Percentiles rank a stretch among this genome's conserved stretches.
These are phyloP conservation scores for Tuctoria greenei DNA, from an alignment of 176 grass and related monocot species.

Conservation along the genomic window DNA sequence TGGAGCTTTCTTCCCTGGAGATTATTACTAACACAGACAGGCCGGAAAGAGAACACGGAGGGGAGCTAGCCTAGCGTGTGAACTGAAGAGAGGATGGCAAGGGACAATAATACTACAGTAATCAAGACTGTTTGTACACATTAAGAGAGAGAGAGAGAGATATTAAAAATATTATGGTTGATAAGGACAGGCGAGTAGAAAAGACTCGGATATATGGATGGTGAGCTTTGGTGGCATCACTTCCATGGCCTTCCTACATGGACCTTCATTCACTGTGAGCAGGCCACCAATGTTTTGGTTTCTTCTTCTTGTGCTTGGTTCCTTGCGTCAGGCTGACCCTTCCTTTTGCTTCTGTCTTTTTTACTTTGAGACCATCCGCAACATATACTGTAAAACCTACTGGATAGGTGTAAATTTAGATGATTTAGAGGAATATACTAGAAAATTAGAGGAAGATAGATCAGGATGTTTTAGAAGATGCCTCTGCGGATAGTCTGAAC, in stretches of 20 bases:
- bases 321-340: background rate
- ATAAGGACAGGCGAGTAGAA: slow-evolving; percentile 21
- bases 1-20: background rate
- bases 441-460: no score
- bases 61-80: slow-evolving; percentile 23
- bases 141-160: background rate
- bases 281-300: background rate
- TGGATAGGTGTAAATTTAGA: no score
- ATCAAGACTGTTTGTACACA: background rate
- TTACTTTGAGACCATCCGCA: background rate
- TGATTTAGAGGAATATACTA: no score
- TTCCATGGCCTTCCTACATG: background rate
- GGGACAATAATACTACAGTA: background rate
- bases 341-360: background rate
- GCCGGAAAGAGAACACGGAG: background rate
- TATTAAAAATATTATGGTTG: background rate
- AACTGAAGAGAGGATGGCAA: background rate
- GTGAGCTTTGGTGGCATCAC: background rate
- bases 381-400: no score
- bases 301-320: background rate
- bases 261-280: background rate
- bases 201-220: background rate
- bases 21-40: no score
- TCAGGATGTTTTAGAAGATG: no score
- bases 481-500: no score